Conservation (phyloP, 805 yeast species). For the Myxozyma sirexii region DNA sequence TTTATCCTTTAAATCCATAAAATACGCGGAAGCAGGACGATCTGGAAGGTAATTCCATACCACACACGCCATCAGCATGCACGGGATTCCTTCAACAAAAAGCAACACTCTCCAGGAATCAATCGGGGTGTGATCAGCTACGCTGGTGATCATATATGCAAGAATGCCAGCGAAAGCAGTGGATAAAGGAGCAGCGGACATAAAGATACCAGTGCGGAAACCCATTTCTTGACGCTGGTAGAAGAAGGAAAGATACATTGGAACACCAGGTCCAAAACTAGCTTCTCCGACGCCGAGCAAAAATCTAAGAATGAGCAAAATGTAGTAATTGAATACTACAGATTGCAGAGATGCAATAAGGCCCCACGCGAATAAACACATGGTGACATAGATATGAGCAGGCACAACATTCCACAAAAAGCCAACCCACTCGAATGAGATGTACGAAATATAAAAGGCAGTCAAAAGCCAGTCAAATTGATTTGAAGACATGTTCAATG, state of each 20-base stretch:
- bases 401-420: conserved; percentile 43
- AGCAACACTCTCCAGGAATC: conserved; percentile 51
- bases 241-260: conserved; percentile 46
- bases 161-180: conserved; percentile 50
- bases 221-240: conserved; percentile 47
- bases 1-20: conserved; percentile 38
- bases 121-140: conserved; percentile 31
- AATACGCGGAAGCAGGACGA: conserved; percentile 52
- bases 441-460: conserved; percentile 33
- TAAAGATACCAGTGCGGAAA: conserved; percentile 47
- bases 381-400: conserved; percentile 50
- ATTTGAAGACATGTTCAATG: conserved; percentile 35
- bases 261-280: conserved; percentile 49
- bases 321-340: conserved; percentile 49
- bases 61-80: conserved; percentile 47
- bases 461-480: conserved; percentile 35
- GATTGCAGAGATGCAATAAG: conserved; percentile 53
- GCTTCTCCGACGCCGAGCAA: conserved; percentile 50
- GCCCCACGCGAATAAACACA: conserved; percentile 57
- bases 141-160: conserved; percentile 38
- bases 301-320: conserved; percentile 51
- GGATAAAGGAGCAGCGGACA: conserved; percentile 45
- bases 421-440: conserved; percentile 33
- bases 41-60: conserved; percentile 43
- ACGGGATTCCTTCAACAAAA: conserved; percentile 49